Evolutionary conservation across 2,329 filamentous ascomycete genomes (phyloP).

Genomic region (Colletotrichum noveboracense): DNA sequence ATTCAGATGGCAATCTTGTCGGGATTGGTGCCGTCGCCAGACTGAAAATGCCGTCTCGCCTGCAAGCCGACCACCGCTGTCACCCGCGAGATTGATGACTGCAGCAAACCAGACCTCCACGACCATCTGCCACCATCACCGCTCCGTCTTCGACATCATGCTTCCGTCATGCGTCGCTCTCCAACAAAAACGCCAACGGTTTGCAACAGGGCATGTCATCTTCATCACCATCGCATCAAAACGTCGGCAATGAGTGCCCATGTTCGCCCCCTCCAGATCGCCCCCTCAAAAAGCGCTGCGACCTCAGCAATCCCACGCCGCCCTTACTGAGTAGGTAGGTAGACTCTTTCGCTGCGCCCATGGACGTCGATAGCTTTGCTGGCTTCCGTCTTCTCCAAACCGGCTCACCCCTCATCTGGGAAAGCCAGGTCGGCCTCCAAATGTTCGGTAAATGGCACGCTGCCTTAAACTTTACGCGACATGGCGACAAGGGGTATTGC

Average conservation of each 20-base stretch:
- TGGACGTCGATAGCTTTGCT: not conserved
- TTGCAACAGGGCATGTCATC: slow-evolving; percentile 14
- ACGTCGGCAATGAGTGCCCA: not conserved
- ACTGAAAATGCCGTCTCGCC: not conserved
- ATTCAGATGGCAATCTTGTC: not conserved
- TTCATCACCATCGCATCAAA: not conserved
- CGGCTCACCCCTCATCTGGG: not conserved
- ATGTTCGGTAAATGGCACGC: slow-evolving; percentile 2
- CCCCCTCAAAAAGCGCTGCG: not conserved
- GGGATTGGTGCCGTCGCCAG: not conserved
- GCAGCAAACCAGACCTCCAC: not conserved
- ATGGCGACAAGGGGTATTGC: not conserved
- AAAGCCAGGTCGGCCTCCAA: slow-evolving; percentile 6
- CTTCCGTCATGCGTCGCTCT: not conserved
- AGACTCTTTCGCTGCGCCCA: not conserved
- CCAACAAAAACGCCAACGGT: not conserved
- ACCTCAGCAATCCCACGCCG: not conserved
- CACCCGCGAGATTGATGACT: not conserved
- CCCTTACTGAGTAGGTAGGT: not conserved
- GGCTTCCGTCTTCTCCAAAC: not conserved
- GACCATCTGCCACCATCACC: not conserved
- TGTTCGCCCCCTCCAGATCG: not conserved
- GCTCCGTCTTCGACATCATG: not conserved
- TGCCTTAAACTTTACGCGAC: slow-evolving; percentile 7
- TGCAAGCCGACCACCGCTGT: not conserved